Base-by-base conservation (phyloP, 306 rosid species). In the Trifolium pratense region DNA sequence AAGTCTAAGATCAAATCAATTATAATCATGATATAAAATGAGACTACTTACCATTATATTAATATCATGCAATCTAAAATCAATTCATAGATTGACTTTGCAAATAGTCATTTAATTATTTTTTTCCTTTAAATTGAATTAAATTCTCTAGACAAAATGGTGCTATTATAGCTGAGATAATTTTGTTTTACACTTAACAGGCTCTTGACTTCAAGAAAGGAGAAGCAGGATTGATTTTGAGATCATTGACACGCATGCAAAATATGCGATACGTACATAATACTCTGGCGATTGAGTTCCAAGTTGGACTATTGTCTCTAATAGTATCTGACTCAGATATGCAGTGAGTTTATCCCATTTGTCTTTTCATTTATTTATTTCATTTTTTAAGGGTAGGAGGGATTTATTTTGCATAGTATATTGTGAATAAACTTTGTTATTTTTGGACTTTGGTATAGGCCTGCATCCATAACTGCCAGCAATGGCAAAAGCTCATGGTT, bases 401-500 rank as follows among this genome's bases (percentile, higher is more conserved):
- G 9, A 37, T 17, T 18, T 20, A 39, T 64, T 39, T 20, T 51
- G 10, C 58, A 4, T 49, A n/a, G 52, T 55, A 17, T 63, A 16
- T 36, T 36, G 68, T 53, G 14, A 69, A 48, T 64, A 23, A 20
- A 14, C 18, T 73, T 13, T 74, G 9, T 29, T 49, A 57, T 73
- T 43, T 42, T 18, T 67, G 62, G 39, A 49, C 17, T 16, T 9
- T 74, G 16, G 9, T 4, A 12, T 40, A 78, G 87, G 65, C 40
- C 64, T 70, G 78, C 78, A 48, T 49, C 83, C 51, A 66, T 66
- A 15, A 66, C 70, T 26, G 5, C 55, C 5, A 17, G 3, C 32
- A 43, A 40, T 9, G 85, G 83, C 67, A 20, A 39, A 10, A 71
- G 45, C 20, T 70, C 80, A 17, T 84, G 85, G 88, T 71, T 81